Conservation (phyloP, 805 yeast species). For the Zygotorulaspora florentina region DNA sequence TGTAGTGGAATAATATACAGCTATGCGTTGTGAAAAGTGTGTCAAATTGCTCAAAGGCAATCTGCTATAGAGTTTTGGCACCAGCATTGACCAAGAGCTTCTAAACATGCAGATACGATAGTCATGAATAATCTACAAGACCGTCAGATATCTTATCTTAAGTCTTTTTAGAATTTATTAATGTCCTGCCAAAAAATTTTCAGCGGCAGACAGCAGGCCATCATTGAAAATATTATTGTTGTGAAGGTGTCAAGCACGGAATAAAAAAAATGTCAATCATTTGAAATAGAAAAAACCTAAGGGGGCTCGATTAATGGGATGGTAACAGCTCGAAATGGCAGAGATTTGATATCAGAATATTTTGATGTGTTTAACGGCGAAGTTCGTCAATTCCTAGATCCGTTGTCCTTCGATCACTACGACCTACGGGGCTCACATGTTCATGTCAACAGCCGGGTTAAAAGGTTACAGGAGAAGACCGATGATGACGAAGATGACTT, state of each 20-base stretch:
- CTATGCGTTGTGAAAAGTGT: not conserved
- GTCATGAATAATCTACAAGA: not conserved
- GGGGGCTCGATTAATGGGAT: conserved; percentile 7
- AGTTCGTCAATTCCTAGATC: conserved; percentile 18
- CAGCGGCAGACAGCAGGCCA: not conserved
- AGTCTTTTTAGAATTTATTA: not conserved
- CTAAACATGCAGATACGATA: not conserved
- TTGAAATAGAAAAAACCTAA: not conserved
- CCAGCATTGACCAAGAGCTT: conserved; percentile 3
- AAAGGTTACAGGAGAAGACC: conserved; percentile 10
- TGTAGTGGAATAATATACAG: not conserved
- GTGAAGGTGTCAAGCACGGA: not conserved
- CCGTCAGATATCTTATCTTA: not conserved
- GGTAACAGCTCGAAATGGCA: conserved; percentile 2
- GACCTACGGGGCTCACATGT: conserved; percentile 19
- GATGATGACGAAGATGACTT: conserved; percentile 6
- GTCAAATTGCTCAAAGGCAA: not conserved
- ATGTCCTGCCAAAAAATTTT: not conserved
- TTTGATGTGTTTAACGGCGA: conserved; percentile 21
- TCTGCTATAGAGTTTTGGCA: conserved; percentile 5
- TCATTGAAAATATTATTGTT: not conserved
- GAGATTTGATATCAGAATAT: conserved; percentile 17
- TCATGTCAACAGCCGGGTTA: conserved; percentile 18
- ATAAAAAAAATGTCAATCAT: not conserved
- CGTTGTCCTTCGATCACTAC: conserved; percentile 11